phyloP scores from a whole-genome alignment of 192 early-diverging fungal genomes.

The Geosiphon pyriformis region DNA sequence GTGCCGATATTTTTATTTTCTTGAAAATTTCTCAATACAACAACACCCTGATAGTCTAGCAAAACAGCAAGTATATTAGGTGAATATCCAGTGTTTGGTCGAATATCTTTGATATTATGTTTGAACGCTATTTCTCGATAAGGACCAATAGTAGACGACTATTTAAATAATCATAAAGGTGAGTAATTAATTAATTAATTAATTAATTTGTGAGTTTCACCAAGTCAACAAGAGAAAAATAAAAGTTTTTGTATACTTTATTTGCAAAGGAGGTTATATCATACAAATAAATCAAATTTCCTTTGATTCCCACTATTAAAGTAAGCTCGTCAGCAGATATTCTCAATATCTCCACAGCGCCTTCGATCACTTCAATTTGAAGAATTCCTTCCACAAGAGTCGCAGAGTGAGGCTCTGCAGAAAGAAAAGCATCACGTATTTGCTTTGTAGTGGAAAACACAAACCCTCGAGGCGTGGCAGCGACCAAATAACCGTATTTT shows the following conservation, averaged over 20 bases:
- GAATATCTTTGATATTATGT: slow-evolving; percentile 52
- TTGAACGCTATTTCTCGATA: slow-evolving; percentile 33
- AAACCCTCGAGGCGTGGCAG: slow-evolving; percentile 47
- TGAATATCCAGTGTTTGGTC: slow-evolving; percentile 52
- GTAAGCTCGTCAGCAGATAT: slow-evolving; percentile 42
- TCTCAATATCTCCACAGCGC: slow-evolving; percentile 34
- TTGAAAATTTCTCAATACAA: slow-evolving; percentile 20
- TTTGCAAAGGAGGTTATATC: slow-evolving; percentile 30
- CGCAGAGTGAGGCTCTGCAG: slow-evolving; percentile 25
- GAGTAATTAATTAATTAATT: not conserved
- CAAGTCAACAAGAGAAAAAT: slow-evolving; percentile 24
- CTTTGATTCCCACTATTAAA: slow-evolving; percentile 32
- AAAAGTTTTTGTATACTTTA: slow-evolving; percentile 30
- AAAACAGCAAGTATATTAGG: slow-evolving; percentile 49
- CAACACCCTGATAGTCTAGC: slow-evolving; percentile 31
- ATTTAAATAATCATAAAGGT: slow-evolving; percentile 29
- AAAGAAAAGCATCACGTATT: slow-evolving; percentile 24
- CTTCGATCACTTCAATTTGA: slow-evolving; percentile 27
- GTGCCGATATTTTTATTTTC: not conserved
- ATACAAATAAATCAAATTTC: slow-evolving; percentile 34
- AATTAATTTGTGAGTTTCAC: too few species aligned
- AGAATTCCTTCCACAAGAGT: slow-evolving; percentile 33
- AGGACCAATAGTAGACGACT: slow-evolving; percentile 34
- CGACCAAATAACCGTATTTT: slow-evolving; percentile 63
- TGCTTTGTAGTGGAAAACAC: slow-evolving; percentile 27